Evolutionary conservation across 768 basidiomycete genomes (phyloP).

Genomic region (Exsudoporus frostii): DNA sequence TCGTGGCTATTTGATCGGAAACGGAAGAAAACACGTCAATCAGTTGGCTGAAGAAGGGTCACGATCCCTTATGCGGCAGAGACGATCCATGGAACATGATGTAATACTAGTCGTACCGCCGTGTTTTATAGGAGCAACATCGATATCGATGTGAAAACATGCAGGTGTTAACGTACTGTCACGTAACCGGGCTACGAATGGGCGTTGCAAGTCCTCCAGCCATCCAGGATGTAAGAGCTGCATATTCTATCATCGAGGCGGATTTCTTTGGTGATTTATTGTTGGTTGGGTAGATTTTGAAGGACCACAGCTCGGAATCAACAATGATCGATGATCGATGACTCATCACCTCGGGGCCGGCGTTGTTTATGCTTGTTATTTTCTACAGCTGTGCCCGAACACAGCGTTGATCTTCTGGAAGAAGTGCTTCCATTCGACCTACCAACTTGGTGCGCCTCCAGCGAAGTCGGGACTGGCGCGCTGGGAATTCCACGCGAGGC

Average conservation of each 20-base stretch:
- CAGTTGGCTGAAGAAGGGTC: not conserved
- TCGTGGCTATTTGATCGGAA: not conserved
- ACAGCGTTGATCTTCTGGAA: no score
- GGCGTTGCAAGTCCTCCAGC: not conserved
- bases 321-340: no score
- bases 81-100: not conserved
- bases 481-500: not conserved
- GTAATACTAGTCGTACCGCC: not conserved
- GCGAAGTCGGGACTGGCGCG: not conserved
- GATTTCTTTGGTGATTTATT: no score
- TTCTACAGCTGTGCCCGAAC: not conserved
- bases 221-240: not conserved
- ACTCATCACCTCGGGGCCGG: no score
- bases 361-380: not conserved
- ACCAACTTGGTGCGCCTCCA: not conserved
- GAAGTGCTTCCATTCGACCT: no score
- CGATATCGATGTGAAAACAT: not conserved
- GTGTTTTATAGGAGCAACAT: not conserved
- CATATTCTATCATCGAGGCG: not conserved
- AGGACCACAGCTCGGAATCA: not conserved
- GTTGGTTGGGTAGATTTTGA: not conserved
- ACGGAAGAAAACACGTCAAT: slow-evolving; percentile 6
- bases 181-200: not conserved
- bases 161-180: slow-evolving; percentile 13
- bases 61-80: not conserved